Evolutionary conservation across 1,284 basidiomycete genomes (phyloP).

Genomic region (Serendipita sp.): DNA sequence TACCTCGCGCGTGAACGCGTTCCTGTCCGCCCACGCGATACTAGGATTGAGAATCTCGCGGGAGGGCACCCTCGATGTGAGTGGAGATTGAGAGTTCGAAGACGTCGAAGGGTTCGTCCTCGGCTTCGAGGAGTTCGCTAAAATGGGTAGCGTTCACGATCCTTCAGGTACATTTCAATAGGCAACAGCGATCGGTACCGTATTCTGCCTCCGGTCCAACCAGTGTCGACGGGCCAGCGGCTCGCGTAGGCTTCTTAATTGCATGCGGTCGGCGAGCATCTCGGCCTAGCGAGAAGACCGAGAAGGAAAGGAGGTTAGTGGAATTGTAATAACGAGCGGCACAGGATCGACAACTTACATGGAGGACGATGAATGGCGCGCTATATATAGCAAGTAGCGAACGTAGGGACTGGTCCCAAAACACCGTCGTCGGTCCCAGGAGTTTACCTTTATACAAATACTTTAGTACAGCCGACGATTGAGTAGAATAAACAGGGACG

Average conservation of each 20-base stretch:
- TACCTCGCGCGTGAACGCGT: slow-evolving; percentile 73
- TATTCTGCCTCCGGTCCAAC: slow-evolving; percentile 93
- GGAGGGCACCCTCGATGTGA: slow-evolving; percentile 65
- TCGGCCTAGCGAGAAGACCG: slow-evolving; percentile 79
- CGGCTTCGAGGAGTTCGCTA: slow-evolving; percentile 74
- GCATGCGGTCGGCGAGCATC: slow-evolving; percentile 96
- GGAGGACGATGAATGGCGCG: slow-evolving; percentile 96
- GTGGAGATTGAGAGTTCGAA: slow-evolving; percentile 79
- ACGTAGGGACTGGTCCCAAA: slow-evolving; percentile 94
- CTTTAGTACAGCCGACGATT: background rate
- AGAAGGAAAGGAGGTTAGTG: slow-evolving; percentile 4
- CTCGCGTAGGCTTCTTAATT: slow-evolving; percentile 65
- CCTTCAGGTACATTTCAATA: slow-evolving; percentile 86
- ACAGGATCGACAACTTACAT: slow-evolving; percentile 24
- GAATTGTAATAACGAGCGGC: background rate
- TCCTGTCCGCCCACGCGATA: slow-evolving; percentile 74
- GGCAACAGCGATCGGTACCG: slow-evolving; percentile 82
- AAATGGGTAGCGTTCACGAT: slow-evolving; percentile 97
- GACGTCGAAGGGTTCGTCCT: slow-evolving; percentile 66
- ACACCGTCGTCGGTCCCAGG: slow-evolving; percentile 98
- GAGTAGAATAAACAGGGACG: slow-evolving; percentile 18
- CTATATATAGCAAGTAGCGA: slow-evolving; percentile 90
- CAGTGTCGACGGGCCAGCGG: slow-evolving; percentile 99
- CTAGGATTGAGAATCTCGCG: slow-evolving; percentile 80
- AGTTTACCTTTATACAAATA: slow-evolving; percentile 46